These are phyloP conservation scores for Crithidia bombi DNA, from an alignment of 208 protist genomes.

Conservation along the genomic window DNA sequence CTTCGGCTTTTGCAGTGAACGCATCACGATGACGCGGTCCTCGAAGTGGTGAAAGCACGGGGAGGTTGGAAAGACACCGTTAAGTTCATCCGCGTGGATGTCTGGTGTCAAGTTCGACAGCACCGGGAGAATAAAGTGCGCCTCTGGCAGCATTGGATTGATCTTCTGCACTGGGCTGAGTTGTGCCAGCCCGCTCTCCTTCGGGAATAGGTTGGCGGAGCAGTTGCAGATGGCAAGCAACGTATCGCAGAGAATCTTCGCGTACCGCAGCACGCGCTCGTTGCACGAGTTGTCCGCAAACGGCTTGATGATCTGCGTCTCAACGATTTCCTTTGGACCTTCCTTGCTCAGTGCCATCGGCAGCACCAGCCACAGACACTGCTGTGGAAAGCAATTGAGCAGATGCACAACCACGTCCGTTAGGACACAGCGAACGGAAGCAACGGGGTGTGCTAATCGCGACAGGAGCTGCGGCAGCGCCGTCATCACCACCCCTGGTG, in stretches of 20 bases:
- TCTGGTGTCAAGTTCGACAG: slow-evolving; percentile 77
- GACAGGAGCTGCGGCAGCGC: slow-evolving; percentile 92
- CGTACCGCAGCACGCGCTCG: slow-evolving; percentile 53
- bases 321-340: slow-evolving; percentile 42
- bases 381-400: slow-evolving; percentile 80
- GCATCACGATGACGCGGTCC: slow-evolving; percentile 82
- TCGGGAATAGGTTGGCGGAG: slow-evolving; percentile 42
- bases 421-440: slow-evolving; percentile 57
- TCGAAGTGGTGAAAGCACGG: slow-evolving; percentile 80
- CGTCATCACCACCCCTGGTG: slow-evolving; percentile 63
- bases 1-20: slow-evolving; percentile 93
- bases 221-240: slow-evolving; percentile 84
- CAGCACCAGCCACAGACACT: slow-evolving; percentile 88
- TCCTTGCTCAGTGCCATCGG: slow-evolving; percentile 77
- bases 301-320: slow-evolving; percentile 49
- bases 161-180: slow-evolving; percentile 68
- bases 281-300: slow-evolving; percentile 43
- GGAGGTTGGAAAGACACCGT: slow-evolving; percentile 52
- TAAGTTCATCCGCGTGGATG: slow-evolving; percentile 29
- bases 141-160: slow-evolving; percentile 42
- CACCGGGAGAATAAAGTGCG: slow-evolving; percentile 72
- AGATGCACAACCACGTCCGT: slow-evolving; percentile 66
- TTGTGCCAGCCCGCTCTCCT: slow-evolving; percentile 46
- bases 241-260: slow-evolving; percentile 62
- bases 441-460: slow-evolving; percentile 77